Base-by-base conservation (phyloP, 176 grass and related monocot genomes). In the Oryza nivara region DNA sequence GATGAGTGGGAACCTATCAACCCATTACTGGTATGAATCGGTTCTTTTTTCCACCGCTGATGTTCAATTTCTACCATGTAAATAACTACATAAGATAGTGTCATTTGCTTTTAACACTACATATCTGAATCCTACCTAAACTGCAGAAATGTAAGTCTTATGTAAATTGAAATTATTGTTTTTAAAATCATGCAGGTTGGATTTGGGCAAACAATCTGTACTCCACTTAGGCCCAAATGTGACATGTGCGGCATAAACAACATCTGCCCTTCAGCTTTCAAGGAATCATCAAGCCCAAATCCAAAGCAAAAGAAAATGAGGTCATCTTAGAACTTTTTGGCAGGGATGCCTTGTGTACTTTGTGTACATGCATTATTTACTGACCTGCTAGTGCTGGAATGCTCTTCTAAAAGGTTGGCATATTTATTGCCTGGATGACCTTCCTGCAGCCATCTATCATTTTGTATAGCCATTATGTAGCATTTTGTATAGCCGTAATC, bases 1-100 rank as follows among this genome's bases (percentile, higher is more conserved):
- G 89, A 98, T 92, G 93, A 95, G 75, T 98, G 96, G 96, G 88
- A 85, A 34, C 96, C 89, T 11, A 98, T 98, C 68, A 98, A 98
- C 30, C 96, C 93, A 3, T 81, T 95, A 63, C 81, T 98, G 96
- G 96, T 98, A 93, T 51, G 68, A 78, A 5, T 19, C 25, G 25
- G 46, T 82, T 40, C n/a, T 64, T n/a, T 26, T 15, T 66, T 73
- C 56, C 25, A 80, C 16, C n/a, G 46, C 46, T 14, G 32, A 9
- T 69, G 6, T 28, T 72, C 56, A 44, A 3, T 73, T 85, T 66
- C 20, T 32, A 12, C 20, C 34, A 10, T 51, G 61, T 52, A 85
- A 75, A 22, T 71, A 80, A 26, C 35, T 54, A 36, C 35, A 7
- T 3, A 73, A 71, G 5, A 14, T 38, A 4, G 48, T 72, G 17